Conservation (phyloP, 2,329 filamentous ascomycete genomes). For the Sphaerulina populicola region DNA sequence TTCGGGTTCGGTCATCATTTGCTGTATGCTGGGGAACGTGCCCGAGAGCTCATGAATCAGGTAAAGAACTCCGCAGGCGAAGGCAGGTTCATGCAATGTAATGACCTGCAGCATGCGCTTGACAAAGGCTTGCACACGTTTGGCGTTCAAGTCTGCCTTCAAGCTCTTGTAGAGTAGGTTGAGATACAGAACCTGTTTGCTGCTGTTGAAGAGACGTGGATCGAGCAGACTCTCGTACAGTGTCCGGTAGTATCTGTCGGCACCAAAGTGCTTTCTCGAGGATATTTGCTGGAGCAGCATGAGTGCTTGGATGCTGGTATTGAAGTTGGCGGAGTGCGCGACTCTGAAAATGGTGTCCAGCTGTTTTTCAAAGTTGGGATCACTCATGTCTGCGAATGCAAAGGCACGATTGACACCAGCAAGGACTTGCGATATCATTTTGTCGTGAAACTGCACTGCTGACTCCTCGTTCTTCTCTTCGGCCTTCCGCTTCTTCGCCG, state of each 20-base stretch:
- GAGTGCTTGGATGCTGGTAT: constrained; percentile 91
- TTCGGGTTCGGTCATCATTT: constrained; percentile 73
- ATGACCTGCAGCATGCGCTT: constrained; percentile 86
- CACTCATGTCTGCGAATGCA: constrained; percentile 78
- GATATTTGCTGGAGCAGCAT: constrained; percentile 92
- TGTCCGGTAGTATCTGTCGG: constrained; percentile 88
- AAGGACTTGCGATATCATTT: constrained; percentile 81
- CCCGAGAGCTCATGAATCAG: constrained; percentile 71
- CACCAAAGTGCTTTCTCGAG: constrained; percentile 66
- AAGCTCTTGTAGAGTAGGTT: constrained; percentile 83
- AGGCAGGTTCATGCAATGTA: constrained; percentile 81
- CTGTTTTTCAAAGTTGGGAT: constrained; percentile 73
- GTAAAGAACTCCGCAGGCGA: constrained; percentile 87
- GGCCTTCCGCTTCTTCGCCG: constrained; percentile 40
- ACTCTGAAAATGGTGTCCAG: constrained; percentile 91
- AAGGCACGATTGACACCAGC: constrained; percentile 94
- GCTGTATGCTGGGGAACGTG: constrained; percentile 70
- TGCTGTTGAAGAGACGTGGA: constrained; percentile 76
- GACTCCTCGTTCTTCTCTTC: constrained; percentile 33
- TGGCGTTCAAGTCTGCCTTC: constrained; percentile 82
- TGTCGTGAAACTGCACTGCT: constrained; percentile 65
- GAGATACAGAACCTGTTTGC: constrained; percentile 90
- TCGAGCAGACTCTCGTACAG: constrained; percentile 92
- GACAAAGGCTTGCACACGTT: constrained; percentile 88
- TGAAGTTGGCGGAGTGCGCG: constrained; percentile 97